Evolutionary conservation across 371 early-diverging fungal genomes (phyloP).

Genomic region (Chytridiales sp.): DNA sequence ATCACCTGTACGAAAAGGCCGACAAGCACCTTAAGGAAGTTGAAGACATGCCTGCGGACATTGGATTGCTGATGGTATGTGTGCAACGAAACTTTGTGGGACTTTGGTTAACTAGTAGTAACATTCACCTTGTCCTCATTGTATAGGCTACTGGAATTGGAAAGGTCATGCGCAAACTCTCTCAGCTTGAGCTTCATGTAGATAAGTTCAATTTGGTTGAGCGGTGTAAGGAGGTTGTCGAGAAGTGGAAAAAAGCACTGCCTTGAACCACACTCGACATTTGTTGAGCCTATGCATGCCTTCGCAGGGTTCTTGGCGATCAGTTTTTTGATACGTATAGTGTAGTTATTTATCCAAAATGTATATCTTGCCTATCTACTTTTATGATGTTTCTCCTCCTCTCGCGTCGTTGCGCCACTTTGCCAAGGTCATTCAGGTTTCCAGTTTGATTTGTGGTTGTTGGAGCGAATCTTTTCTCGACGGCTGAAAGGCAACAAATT

Average conservation of each 20-base stretch:
- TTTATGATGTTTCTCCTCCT: too few relatives aligned
- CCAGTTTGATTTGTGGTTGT: too few relatives aligned
- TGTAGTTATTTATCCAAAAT: too few relatives aligned
- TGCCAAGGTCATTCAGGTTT: too few relatives aligned
- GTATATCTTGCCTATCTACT: too few relatives aligned
- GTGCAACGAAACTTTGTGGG: not conserved
- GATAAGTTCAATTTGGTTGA: conserved; percentile 16
- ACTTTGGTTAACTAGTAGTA: not conserved
- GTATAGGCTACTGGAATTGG: conserved; percentile 27
- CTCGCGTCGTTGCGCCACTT: too few relatives aligned
- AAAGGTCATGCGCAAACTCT: conserved; percentile 23
- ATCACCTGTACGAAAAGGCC: conserved; percentile 14
- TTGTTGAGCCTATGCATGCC: too few relatives aligned
- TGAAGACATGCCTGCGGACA: conserved; percentile 12
- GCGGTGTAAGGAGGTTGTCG: conserved; percentile 15
- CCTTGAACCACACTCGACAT: too few relatives aligned
- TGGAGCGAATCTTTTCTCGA: too few relatives aligned
- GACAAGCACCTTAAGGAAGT: conserved; percentile 21
- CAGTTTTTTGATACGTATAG: too few relatives aligned
- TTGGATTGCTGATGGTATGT: conserved; percentile 12
- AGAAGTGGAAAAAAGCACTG: conserved; percentile 21
- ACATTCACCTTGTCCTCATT: not conserved
- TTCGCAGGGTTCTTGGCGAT: too few relatives aligned
- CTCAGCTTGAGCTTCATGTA: conserved; percentile 10
- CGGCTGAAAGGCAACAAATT: too few relatives aligned